Evolutionary conservation across 2,329 filamentous ascomycete genomes (phyloP).

Genomic region (Ustilaginoidea virens): DNA sequence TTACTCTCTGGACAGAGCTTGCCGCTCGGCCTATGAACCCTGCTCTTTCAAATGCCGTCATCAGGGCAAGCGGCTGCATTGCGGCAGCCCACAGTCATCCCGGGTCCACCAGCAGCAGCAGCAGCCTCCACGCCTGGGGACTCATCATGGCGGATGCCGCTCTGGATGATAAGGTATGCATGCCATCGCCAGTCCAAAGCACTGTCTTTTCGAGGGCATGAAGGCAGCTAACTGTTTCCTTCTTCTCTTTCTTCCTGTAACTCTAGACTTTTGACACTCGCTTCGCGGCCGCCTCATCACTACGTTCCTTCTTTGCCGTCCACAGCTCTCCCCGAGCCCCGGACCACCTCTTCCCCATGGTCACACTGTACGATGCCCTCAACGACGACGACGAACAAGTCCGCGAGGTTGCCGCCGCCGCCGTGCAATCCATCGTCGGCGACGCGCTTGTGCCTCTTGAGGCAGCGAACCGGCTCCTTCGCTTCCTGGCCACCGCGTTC

Average conservation of each 20-base stretch:
- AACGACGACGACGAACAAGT: constrained; percentile 91
- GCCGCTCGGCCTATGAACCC: constrained; percentile 27
- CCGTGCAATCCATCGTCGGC: constrained; percentile 30
- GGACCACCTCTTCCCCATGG: constrained; percentile 37
- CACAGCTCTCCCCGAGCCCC: constrained; percentile 9
- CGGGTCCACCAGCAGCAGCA: constrained; percentile 5
- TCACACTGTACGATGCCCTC: constrained; percentile 59
- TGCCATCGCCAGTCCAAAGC: no score
- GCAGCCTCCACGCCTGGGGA: constrained; percentile 27
- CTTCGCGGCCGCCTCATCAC: constrained; percentile 39
- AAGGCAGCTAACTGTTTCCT: no score
- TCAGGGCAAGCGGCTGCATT: constrained; percentile 31
- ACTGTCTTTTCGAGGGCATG: no score
- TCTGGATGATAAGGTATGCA: constrained; percentile 29
- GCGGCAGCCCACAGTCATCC: constrained; percentile 18
- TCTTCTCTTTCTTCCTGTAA: no score
- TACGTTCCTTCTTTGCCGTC: constrained; percentile 32
- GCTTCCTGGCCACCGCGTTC: constrained; percentile 24
- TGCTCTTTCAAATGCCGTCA: constrained; percentile 31
- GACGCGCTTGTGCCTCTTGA: constrained; percentile 29
- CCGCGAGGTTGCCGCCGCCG: constrained; percentile 44
- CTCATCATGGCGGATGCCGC: constrained; percentile 32
- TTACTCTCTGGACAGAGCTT: constrained; percentile 25
- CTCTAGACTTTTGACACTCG: constrained; percentile 55
- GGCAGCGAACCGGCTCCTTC: constrained; percentile 28